Base-by-base conservation (phyloP, 371 early-diverging fungal species). In the Actinomucor elegans region DNA sequence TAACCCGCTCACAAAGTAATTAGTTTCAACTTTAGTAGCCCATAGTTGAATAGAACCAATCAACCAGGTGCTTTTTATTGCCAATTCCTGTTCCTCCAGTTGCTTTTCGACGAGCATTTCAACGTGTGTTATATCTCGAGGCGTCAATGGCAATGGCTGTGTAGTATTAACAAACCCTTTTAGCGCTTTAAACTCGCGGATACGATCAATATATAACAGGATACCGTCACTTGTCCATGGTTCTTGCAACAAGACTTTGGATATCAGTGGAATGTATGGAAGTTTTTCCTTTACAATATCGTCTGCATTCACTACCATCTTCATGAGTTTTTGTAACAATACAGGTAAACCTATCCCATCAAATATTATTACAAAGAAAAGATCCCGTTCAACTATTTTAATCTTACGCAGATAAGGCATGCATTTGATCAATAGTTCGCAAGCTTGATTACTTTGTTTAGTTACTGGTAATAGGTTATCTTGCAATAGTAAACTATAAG, bases 371-470 rank as follows among this genome's bases (percentile, higher is more conserved):
- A 20, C 36, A 23, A 4, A 2, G n/a, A 26, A 34, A n/a, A 15
- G 34, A 14, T 12, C 24, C 12, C 12, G 4, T 29, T n/a, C 17
- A 20, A 24, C 24, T 35, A 24, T 41, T 14, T 24, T 2, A 32
- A 32, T 29, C 52, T 43, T 42, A 53, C 53, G 11, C 20, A 27
- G 12, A 57, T 36, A 45, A 6, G 43, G 20, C 51, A 57, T 57
- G 38, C 57, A 57, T 23, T 57, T 20, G 3, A 57, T 50, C 2
- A 57, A 34, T 14, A 57, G 18, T 31, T 57, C 51, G 27, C 57
- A 57, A 14, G 51, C 57, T 29, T 36, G 24, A 24, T 50, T 32
- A 28, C 42, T 57, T 6, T 7, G 20, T 15, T 49, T 50, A 21
- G 45, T 4, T 3, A 57, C 11, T 9, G 38, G 15, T 14, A 57